Base-by-base conservation (phyloP, 805 yeast species). In the Suhomyces sp. region DNA sequence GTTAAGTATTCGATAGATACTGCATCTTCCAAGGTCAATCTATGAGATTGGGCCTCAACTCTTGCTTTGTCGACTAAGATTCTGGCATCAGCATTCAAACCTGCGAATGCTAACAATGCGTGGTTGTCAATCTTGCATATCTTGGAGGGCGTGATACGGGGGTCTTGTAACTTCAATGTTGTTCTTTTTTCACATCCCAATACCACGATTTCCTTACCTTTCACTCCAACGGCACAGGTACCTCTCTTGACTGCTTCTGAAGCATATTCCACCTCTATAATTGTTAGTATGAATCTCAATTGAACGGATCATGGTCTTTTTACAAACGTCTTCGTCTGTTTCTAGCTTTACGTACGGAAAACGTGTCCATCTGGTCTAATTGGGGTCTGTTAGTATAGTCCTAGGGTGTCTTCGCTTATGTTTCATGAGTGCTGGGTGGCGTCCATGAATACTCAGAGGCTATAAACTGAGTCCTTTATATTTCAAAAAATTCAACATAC, bases 341-440 rank as follows among this genome's bases (percentile, higher is more conserved):
- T 10, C 6, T 24, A 21, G 25, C 18, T 9, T 15, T 28, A 74
- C 81, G 42, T 74, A 77, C 82, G 98, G 73, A 91, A 91, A 58
- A 91, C 96, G 61, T 91, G 97, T 42, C 98, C 98, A 68, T 91
- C 98, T 48, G 98, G 98, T 63, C 93, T 84, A 48, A n/a, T n/a
- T n/a, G n/a, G n/a, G n/a, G 31, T 16, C 40, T 54, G 76, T 70
- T 56, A 59, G 64, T 54, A 50, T 27, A 4, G 12, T 21, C 20
- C n/a, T n/a, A n/a, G n/a, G n/a, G n/a, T n/a, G n/a, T n/a, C n/a
- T n/a, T n/a, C n/a, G n/a, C n/a, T n/a, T n/a, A n/a, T n/a, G n/a
- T n/a, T n/a, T n/a, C n/a, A n/a, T n/a, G n/a, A n/a, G n/a, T n/a
- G n/a, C n/a, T n/a, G n/a, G n/a, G n/a, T n/a, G n/a, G n/a, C n/a